A percentile compares a stretch with the other conserved stretches of the same genome.
phyloP scores from a whole-genome alignment of 441 rosid genomes.

The Jatropha podagrica region DNA sequence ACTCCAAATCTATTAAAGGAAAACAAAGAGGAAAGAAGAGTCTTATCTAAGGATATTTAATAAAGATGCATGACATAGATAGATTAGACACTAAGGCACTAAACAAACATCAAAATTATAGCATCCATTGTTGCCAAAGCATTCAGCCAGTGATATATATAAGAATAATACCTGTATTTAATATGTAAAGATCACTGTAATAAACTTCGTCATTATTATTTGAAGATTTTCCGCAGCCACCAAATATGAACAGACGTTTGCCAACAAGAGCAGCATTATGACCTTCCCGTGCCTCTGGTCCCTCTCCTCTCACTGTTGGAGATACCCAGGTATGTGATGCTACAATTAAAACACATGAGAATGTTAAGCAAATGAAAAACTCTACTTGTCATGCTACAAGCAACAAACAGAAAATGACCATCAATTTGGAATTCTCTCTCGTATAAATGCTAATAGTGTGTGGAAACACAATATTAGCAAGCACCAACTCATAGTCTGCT shows the following conservation, averaged over 20 bases:
- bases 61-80: not conserved
- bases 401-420: not conserved
- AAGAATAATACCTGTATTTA: slow-evolving; percentile 66
- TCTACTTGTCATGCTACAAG: not conserved
- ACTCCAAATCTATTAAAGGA: not conserved
- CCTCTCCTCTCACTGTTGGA: slow-evolving; percentile 88
- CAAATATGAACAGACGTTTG: slow-evolving; percentile 82
- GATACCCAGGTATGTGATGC: slow-evolving; percentile 87
- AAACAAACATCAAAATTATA: not conserved
- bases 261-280: slow-evolving; percentile 94
- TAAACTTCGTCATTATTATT: slow-evolving; percentile 63
- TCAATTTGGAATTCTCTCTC: not conserved
- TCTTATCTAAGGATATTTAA: too few species aligned
- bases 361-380: not conserved
- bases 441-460: not conserved
- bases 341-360: slow-evolving; percentile 29
- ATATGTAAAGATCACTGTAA: slow-evolving; percentile 82
- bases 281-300: slow-evolving; percentile 91
- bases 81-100: not conserved
- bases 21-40: too few species aligned
- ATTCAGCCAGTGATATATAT: not conserved
- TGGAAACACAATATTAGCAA: not conserved
- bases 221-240: slow-evolving; percentile 86
- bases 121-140: not conserved
- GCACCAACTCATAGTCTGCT: slow-evolving; percentile 7